Evolutionary conservation across 768 basidiomycete species (phyloP).

Genomic region (Coprinopsis strossmayeri): DNA sequence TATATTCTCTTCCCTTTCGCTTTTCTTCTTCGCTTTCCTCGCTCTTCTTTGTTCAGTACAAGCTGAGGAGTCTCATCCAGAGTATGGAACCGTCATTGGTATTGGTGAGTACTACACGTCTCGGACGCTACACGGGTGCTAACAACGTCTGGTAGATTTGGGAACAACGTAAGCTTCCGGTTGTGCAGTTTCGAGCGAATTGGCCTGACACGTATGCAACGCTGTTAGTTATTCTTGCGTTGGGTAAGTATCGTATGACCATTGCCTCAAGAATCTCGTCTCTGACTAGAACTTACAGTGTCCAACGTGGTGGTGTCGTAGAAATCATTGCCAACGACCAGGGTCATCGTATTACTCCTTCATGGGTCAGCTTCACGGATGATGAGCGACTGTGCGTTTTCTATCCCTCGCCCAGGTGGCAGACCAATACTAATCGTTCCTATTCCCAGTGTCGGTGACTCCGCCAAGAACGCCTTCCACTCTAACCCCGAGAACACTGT

Average conservation of each 20-base stretch:
- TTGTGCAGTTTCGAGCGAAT: slow-evolving; percentile 1
- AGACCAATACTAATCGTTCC: too few species aligned
- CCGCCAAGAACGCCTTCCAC: slow-evolving; percentile 94
- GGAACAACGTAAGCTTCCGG: slow-evolving; percentile 68
- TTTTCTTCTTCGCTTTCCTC: slow-evolving; percentile 55
- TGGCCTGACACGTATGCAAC: slow-evolving; percentile 19
- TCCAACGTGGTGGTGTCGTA: slow-evolving; percentile 79
- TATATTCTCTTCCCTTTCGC: slow-evolving; percentile 51
- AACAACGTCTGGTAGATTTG: slow-evolving; percentile 49
- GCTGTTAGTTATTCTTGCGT: slow-evolving; percentile 84
- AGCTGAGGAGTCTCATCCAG: slow-evolving; percentile 63
- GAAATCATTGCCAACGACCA: slow-evolving; percentile 90
- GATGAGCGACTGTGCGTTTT: slow-evolving; percentile 63
- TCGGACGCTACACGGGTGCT: neutral
- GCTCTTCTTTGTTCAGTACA: slow-evolving; percentile 59
- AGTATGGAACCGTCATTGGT: slow-evolving; percentile 92
- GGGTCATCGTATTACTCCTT: slow-evolving; percentile 85
- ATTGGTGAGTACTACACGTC: slow-evolving; percentile 50
- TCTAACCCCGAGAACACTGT: slow-evolving; percentile 90
- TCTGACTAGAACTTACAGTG: slow-evolving; percentile 34
- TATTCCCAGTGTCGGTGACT: slow-evolving; percentile 70
- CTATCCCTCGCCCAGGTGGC: too few species aligned
- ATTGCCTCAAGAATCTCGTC: too few species aligned
- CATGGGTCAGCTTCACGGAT: slow-evolving; percentile 77
- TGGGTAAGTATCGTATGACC: too few species aligned